Evolutionary conservation across 75 land plant species (phyloP).

Genomic region (Pinus tabuliformis): DNA sequence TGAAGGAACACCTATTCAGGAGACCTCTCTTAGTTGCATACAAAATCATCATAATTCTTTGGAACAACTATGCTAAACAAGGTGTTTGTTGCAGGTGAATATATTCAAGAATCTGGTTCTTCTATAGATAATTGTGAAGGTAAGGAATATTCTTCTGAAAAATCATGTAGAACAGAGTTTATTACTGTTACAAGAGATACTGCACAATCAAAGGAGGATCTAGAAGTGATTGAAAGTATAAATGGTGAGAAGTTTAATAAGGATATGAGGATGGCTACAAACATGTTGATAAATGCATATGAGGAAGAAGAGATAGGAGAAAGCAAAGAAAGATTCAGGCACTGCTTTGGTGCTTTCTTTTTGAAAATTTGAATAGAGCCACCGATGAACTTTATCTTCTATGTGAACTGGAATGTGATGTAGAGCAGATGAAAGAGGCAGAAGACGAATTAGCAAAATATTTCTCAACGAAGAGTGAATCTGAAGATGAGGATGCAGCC

Average conservation of each 20-base stretch:
- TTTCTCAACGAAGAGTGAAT: slow-evolving; percentile 64
- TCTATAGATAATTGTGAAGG: too few species aligned
- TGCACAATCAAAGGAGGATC: too few species aligned
- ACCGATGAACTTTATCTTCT: too few species aligned
- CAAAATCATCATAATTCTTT: background rate
- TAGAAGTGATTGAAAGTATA: too few species aligned
- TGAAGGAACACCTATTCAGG: background rate
- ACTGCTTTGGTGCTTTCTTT: slow-evolving; percentile 92
- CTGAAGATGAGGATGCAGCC: slow-evolving; percentile 84
- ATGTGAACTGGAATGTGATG: slow-evolving; percentile 90
- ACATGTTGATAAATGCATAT: slow-evolving; percentile 15
- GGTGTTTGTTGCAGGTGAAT: too few species aligned
- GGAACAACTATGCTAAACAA: slow-evolving; percentile 1
- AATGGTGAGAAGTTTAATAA: too few species aligned
- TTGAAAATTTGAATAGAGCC: slow-evolving; percentile 99
- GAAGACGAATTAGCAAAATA: slow-evolving; percentile 67
- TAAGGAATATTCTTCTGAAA: too few species aligned
- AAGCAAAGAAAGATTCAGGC: slow-evolving; percentile 90
- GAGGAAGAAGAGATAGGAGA: slow-evolving; percentile 45
- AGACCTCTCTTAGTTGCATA: background rate
- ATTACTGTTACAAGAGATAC: too few species aligned
- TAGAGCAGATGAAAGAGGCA: slow-evolving; percentile 91
- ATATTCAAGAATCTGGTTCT: too few species aligned
- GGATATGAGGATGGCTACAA: slow-evolving; percentile 15
- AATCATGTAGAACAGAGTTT: too few species aligned